phyloP scores from a whole-genome alignment of 1,284 basidiomycete genomes.

The Limonomyces culmigenus region DNA sequence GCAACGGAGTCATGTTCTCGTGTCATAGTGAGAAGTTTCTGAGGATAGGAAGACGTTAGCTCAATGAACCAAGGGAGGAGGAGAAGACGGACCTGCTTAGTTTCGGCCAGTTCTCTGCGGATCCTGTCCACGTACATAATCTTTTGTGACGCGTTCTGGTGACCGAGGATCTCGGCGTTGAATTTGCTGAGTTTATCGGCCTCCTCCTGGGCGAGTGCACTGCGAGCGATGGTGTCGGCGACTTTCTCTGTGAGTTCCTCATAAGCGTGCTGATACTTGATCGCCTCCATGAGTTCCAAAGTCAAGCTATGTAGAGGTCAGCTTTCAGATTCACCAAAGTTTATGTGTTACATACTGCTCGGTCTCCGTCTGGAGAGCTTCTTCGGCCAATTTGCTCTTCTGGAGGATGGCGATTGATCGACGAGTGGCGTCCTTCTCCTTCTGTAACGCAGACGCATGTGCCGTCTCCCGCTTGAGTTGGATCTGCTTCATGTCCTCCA shows the following conservation, averaged over 20 bases:
- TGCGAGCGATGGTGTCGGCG: conserved; percentile 41
- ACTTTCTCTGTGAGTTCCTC: conserved; percentile 42
- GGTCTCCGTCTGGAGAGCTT: conserved; percentile 40
- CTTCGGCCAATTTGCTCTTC: conserved; percentile 41
- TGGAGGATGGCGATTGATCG: conserved; percentile 10
- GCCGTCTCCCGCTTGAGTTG: too few relatives aligned
- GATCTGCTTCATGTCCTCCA: too few relatives aligned
- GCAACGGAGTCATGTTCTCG: conserved; percentile 35
- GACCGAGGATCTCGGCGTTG: conserved; percentile 63
- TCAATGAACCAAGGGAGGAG: conserved; percentile 3
- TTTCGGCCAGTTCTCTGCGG: conserved; percentile 47
- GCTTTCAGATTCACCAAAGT: conserved; percentile 1
- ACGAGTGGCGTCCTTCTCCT: not conserved
- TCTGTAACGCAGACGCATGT: not conserved
- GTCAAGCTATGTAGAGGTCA: conserved; percentile 26
- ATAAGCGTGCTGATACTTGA: conserved; percentile 52
- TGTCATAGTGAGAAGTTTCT: conserved; percentile 39
- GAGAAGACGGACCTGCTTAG: conserved; percentile 41
- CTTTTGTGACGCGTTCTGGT: conserved; percentile 56
- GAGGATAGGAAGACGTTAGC: too few relatives aligned
- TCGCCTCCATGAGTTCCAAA: conserved; percentile 35
- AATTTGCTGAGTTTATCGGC: conserved; percentile 46
- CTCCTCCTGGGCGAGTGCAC: conserved; percentile 58
- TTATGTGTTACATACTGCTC: conserved; percentile 29
- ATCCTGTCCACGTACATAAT: conserved; percentile 63